Evolutionary conservation across 2,329 filamentous ascomycete genomes (phyloP), one percentile per base, ranked within the genome.

Genomic region (Penicillium sp.): DNA sequence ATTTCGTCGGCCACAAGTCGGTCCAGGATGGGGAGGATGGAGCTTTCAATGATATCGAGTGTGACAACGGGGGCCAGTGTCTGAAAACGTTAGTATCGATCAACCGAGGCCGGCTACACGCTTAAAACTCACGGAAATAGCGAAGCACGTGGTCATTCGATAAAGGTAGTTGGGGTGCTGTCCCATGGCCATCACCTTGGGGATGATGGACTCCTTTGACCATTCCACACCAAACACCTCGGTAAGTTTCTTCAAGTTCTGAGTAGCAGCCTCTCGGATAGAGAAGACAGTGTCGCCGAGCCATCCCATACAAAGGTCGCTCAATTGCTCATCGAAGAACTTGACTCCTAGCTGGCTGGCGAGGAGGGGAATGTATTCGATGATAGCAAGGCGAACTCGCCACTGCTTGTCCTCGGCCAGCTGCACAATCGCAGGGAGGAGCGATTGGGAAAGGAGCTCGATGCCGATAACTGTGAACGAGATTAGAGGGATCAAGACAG

Each of bases 81-180:
- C 95, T 99, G 67, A 51, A 60, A 41, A 65, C 63, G 67, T 79
- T 70, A 75, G 66, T 54, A 31, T 31, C n/a, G 41, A 43, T 35
- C 37, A 45, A 50, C n/a, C 3, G 5, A 17, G 20, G 41, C 11
- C 11, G 25, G 12, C 5, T 14, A 28, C 10, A 31, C 5, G n/a
- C 17, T 28, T 5, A 5, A 3, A 35, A 85, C 91, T 83, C 85
- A 99, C 95, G 70, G 92, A 94, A 67, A 99, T 96, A 63, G 95
- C 95, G 77, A 99, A 99, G 81, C 94, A 98, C n/a, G 95, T 99
- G 10, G 95, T 99, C 95, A 99, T 99, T 76, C 95, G 87, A 85
- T 99, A 99, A 55, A 99, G 89, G 77, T 99, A 99, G 82, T 99
- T 99, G 62, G 94, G 92, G 76, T 99, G 95, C 74, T 92, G 91